Base-by-base conservation (phyloP, 805 yeast genomes). In the Saturnispora hagleri region DNA sequence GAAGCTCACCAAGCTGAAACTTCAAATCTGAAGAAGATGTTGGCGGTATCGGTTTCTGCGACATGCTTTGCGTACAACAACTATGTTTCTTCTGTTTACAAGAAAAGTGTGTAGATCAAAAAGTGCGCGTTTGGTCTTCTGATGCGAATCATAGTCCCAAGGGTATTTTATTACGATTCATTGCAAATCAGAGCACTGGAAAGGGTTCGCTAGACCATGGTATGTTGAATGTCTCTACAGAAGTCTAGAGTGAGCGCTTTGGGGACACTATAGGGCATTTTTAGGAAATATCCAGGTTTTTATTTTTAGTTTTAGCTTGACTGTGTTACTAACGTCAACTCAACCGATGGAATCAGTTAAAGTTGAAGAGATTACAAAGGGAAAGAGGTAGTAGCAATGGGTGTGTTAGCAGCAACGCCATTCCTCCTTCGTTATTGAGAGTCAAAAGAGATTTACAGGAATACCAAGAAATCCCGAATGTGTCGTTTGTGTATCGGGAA, bases 381-480 rank as follows among this genome's bases (percentile, higher is more conserved):
- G 54, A 53, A 60, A 56, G 53, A 59, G 53, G 42, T 59, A 53
- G 52, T 58, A 52, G 34, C 59, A 58, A 26, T 46, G 43, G 12
- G 34, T 43, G 17, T 46, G 60, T 20, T 31, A 38, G 17, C 40
- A 22, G 28, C 17, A 28, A 28, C 10, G 33, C 43, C 12, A 42
- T 53, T 51, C 28, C 57, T 52, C 18, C 58, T 55, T 35, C 36
- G 1, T 88, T 83, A 60, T 73, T 87, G 24, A 73, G 96, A 47
- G 79, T 84, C 18, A 90, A 86, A 60, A 84, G 83, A 62, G 88
- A 89, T 64, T 66, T 88, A 46, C 79, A 84, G 8, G 95, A 85
- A 62, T 51, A 81, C 80, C 52, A 83, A 77, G 69, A 68, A 67
- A 60, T 69, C 79, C 44, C 69, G 58, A 35, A 77, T 75, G 55